phyloP scores from a whole-genome alignment of 1,139 yeast genomes.

The Protomyces gravidus region DNA sequence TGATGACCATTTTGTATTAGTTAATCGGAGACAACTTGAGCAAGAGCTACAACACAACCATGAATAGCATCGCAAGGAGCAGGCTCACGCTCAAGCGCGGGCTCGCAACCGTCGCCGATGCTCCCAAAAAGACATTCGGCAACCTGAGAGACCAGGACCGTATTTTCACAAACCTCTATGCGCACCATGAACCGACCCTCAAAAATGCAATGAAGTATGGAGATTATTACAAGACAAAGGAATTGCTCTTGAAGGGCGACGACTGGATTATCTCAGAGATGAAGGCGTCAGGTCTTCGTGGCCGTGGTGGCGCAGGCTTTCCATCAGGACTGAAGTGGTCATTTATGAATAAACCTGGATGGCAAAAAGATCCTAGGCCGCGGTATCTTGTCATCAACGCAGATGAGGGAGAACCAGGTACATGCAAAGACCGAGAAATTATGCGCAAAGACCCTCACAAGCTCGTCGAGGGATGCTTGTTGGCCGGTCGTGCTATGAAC shows the following conservation, averaged over 20 bases:
- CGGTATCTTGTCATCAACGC: conserved; percentile 83
- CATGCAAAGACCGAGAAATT: conserved; percentile 86
- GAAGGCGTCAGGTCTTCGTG: conserved; percentile 78
- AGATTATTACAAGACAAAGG: conserved; percentile 88
- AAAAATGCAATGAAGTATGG: conserved; percentile 74
- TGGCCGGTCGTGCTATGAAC: conserved; percentile 87
- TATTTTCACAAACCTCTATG: conserved; percentile 76
- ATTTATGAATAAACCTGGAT: conserved; percentile 89
- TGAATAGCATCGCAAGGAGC: neutral
- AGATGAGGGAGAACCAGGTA: conserved; percentile 92
- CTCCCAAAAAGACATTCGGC: conserved; percentile 51
- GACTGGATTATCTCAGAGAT: conserved; percentile 61
- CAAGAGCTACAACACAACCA: neutral
- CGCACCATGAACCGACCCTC: conserved; percentile 67
- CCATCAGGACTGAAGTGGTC: conserved; percentile 90
- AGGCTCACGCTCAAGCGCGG: conserved; percentile 23
- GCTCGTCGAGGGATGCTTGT: conserved; percentile 78
- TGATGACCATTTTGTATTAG: no score
- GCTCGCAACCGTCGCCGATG: conserved; percentile 40
- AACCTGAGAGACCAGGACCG: conserved; percentile 78
- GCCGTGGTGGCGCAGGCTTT: conserved; percentile 92
- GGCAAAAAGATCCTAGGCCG: conserved; percentile 84
- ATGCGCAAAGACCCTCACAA: conserved; percentile 87
- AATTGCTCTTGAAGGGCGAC: conserved; percentile 73
- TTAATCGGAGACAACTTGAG: no score